Base-by-base conservation (phyloP, 1,284 basidiomycete species). In the Ceratobasidium sp. region DNA sequence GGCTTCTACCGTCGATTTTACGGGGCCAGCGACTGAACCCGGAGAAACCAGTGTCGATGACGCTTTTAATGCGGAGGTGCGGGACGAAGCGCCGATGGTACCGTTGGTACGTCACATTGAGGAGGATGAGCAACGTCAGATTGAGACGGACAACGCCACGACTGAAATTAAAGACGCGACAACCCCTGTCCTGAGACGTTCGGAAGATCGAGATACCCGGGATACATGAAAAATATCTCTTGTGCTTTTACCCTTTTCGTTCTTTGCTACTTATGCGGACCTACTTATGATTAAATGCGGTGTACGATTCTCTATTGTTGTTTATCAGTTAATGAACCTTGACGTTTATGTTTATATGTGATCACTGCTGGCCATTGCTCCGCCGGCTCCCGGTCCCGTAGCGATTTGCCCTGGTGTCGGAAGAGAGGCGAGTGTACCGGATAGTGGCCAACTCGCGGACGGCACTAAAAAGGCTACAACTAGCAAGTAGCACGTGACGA, bases 51-150 rank as follows among this genome's bases (percentile, higher is more conserved):
- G 10, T 25, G 31, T 7, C 15, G 58, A 20, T 4, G 20, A 8
- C 29, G 47, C 27, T 64, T 64, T 32, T 64, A 29, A 27, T 22
- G 45, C 58, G 58, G 58, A 50, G 58, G 47, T 64, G 31, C 58
- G 58, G 58, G 47, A 49, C 58, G 47, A 45, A 20, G 47, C 49
- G 52, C 43, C 58, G 91, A 73, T 90, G 87, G 78, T 98, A 98
- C n/a, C n/a, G n/a, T n/a, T n/a, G n/a, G n/a, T n/a, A n/a, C n/a
- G n/a, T n/a, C n/a, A n/a, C n/a, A n/a, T n/a, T n/a, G n/a, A n/a
- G 25, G 43, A 50, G 25, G 47, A 50, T 45, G 58, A 50, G 31
- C 29, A 50, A n/a, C 13, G 7, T 22, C 35, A 40, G 38, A 27
- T 4, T 57, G 35, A 3, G 55, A 42, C 55, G 55, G 55, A 15